Base-by-base conservation (phyloP, 1,284 basidiomycete genomes). In the Schizophyllum amplum region DNA sequence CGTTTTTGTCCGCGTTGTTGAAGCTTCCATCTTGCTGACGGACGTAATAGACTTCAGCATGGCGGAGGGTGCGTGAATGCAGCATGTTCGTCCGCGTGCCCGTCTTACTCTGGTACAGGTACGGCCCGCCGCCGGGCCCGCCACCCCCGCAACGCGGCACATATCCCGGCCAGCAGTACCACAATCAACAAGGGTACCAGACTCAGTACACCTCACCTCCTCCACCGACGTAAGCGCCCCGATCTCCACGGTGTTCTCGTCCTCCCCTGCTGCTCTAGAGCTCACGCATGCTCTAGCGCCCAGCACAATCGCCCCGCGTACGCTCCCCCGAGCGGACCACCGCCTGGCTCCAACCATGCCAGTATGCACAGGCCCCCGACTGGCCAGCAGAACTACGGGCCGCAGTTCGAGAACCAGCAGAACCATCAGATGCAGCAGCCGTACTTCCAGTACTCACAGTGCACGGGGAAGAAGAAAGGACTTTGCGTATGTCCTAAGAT, bases 401-500 rank as follows among this genome's bases (percentile, higher is more conserved):
- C 85, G 9, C 79, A 80, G 57, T 75, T 80, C 57, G 79, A 80
- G 57, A 74, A 80, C 57, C 74, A 84, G 66, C 77, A 72, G 27
- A 64, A 75, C 1, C 75, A 83, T 49, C 75, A 76, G 47, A 67
- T 69, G 54, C 75, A 78, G 51, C 80, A 85, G 61, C 78, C 78
- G 1, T 85, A 70, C 68, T 94, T 91, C 75, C 84, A 92, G 67
- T 94, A 94, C 66, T 94, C 91, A 1, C 87, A 90, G 65, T 94
- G 91, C 67, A 90, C 71, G 26, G 88, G 90, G 24, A 86, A 77
- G 72, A 87, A 82, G 71, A 93, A 88, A 69, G 90, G 89, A 0
- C 78, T 94, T 15, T 86, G 84, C 55, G 88, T 90, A 71, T 54
- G 84, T 65, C 17, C 24, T 46, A 42, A 3, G 2, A 21, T 23